Base-by-base conservation (phyloP, 73 alveolate species). In the Uronychia setigera region DNA sequence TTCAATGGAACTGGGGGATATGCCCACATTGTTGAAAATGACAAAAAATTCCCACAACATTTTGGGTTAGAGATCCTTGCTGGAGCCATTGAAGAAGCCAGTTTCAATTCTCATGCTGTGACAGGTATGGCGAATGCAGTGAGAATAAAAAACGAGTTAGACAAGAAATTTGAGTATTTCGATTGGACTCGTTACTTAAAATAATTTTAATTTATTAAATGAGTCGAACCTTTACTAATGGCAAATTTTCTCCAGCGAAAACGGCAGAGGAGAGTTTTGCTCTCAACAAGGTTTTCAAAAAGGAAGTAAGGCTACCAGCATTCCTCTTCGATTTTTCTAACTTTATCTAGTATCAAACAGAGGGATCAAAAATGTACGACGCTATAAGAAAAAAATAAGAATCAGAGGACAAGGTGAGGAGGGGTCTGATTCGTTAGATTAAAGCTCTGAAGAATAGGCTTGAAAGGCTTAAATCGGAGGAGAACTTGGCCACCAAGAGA, bases 21-120 rank as follows among this genome's bases (percentile, higher is more conserved):
- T 33, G 94, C 94, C 14, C 94, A 88, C 35, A 81, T 88, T 11
- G 78, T 88, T 46, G 94, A 88, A 30, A 89, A 88, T 74, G 80
- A 85, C 30, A 76, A 29, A 78, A 88, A 74, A 78, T 88, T 82
- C 78, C 67, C 58, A 31, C 29, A 32, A 0, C 29, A 78, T 1
- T 79, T 60, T 74, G 94, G 86, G 27, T 76, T 88, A 0, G 94
- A 88, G 59, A 86, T 88, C 1, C 31, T 88, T 1, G 91, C 85
- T 1, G 94, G 94, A 25, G 83, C 87, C 19, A 82, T 88, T n/a
- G 84, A 81, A 14, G 87, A 88, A 29, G 91, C 81, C 1, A 31
- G 32, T 34, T 88, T 33, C 14, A 83, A 88, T 59, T 60, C 80
- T 1, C n/a, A 30, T 34, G 59, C 59, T 0, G 88, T 88, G 1